Evolutionary conservation across 169 alveolate species (phyloP), one percentile per base, ranked within the genome.

Genomic region (Eimeria necatrix): DNA sequence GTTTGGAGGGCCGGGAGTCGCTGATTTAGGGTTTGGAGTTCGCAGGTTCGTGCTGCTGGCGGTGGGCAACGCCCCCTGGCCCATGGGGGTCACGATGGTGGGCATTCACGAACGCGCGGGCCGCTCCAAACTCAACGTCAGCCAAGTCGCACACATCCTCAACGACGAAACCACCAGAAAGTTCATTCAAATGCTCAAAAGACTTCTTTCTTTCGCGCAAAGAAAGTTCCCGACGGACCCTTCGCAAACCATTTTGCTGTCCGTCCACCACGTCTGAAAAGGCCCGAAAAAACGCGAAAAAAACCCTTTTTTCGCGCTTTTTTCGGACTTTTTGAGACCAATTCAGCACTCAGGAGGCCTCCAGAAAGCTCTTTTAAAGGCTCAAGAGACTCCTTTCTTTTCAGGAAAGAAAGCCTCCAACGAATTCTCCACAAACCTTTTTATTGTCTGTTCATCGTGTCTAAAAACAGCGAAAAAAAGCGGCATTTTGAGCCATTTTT

Each of bases 31-130:
- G 68, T n/a, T 76, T 14, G 41, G 41, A 2, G 41, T 53, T n/a
- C 24, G 6, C 93, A 98, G 98, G 94, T 98, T 98, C 96, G 96
- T 98, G 76, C 98, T 97, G 60, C 94, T 98, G 59, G 98, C 99
- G 16, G 98, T 98, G 59, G 99, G 99, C 53, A 98, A 98, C 96
- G 99, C 99, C 8, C 74, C 93, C 14, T 98, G 99, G 99, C 99
- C 99, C 60, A 98, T 98, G 98, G 99, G 99, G 46, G 99, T 98
- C 12, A 98, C 99, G 5, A 98, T 98, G 99, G 99, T 98, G 41
- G 99, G 99, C 60, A 98, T 98, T 48, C 99, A 98, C 96, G 99
- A 98, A 96, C 97, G 99, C 93, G 98, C 99, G 52, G 99, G 99
- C 56, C 95, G 99, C 84, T 96, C 98, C 56, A 96, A 97, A 90